Base-by-base conservation (phyloP, 2,329 filamentous ascomycete species). In the Colletotrichum australisinense region DNA sequence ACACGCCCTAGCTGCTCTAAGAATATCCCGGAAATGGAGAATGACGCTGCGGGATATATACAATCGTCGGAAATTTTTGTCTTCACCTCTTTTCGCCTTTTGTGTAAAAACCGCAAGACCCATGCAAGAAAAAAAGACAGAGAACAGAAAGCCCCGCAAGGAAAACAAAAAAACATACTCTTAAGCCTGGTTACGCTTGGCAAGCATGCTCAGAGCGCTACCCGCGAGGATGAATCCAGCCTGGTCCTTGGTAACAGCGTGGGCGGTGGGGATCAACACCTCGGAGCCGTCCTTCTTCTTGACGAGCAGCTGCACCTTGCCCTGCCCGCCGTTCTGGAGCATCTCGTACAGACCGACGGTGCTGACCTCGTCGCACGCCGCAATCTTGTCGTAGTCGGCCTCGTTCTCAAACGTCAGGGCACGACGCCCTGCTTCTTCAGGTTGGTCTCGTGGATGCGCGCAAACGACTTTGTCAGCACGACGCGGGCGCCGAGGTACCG, bases 341-440 rank as follows among this genome's bases (percentile, higher is more conserved):
- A 97, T 93, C 72, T 97, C 93, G 79, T 94, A 91, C 74, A 99
- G 84, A 0, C 97, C 97, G 49, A 95, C 89, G 0, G 96, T 98
- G 74, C 87, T 87, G 28, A 98, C 94, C 78, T 92, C 88, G 81
- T 99, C 97, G 76, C 95, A 94, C 0, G 95, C 95, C 65, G 90
- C 87, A 75, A 99, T 93, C 75, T 87, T 86, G 79, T 97, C 94
- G 81, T 98, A 98, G 83, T 98, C 97, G 24, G 90, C 88, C 84
- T 97, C 95, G 82, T 98, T 88, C 58, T 87, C 94, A 80, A 99
- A 98, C 0, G 95, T 98, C 78, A 99, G 87, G 97, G 97, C 57
- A 99, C 95, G 42, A 99, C 93, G 75, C 97, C 97, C 86, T 99
- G 97, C 87, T 98, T 98, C 91, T 98, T 98, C 77, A 98, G 86